A percentile compares a stretch with the other conserved stretches of the same genome.
Conservation (phyloP, 257 asterid species). For the Schizonepeta tenuifolia region DNA sequence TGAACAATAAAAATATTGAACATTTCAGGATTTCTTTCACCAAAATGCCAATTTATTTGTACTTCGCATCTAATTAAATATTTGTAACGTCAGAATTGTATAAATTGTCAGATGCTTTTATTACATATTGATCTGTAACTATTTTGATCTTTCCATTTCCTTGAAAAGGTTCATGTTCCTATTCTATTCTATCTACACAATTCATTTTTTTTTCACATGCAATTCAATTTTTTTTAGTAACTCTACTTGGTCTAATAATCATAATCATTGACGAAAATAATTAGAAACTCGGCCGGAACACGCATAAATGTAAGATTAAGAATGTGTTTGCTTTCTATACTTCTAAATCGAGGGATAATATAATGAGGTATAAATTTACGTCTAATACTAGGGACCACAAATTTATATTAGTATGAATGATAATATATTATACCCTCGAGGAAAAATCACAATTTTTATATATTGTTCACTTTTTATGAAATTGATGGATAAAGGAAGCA, state of each 20-base stretch:
- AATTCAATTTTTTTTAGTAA: neutral
- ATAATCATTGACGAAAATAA: neutral
- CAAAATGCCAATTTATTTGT: neutral
- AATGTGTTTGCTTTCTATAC: too few relatives aligned
- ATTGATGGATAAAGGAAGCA: too few relatives aligned
- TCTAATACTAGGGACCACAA: too few relatives aligned
- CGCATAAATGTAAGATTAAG: neutral
- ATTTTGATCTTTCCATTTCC: neutral
- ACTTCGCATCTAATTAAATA: neutral
- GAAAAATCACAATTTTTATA: too few relatives aligned
- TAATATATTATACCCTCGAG: too few relatives aligned
- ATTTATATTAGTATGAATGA: too few relatives aligned
- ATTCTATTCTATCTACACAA: neutral
- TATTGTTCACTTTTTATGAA: too few relatives aligned
- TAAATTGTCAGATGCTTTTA: conserved; percentile 8
- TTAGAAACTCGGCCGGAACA: neutral
- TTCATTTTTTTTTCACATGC: neutral
- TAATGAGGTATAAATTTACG: too few relatives aligned
- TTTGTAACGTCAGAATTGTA: neutral
- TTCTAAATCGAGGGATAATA: too few relatives aligned
- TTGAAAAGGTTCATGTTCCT: neutral
- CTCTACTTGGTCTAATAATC: neutral
- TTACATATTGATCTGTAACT: neutral
- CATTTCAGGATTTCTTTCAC: conserved; percentile 23
- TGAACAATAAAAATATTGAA: conserved; percentile 7